Evolutionary conservation across 2,329 filamentous ascomycete genomes (phyloP).

Genomic region (Phaeosphaeriaceae sp.): DNA sequence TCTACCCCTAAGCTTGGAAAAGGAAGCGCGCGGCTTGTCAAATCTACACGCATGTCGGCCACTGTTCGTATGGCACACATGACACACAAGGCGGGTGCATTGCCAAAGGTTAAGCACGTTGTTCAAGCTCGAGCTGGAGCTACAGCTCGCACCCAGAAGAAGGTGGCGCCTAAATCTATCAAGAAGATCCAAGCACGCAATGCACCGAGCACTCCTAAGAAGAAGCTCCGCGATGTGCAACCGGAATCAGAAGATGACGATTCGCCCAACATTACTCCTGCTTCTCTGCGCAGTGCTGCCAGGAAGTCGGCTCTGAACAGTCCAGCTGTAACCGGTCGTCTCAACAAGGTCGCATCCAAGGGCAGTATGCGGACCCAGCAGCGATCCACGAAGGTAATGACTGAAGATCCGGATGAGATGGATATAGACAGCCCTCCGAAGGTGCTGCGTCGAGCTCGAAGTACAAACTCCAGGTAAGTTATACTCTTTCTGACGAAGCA

Average conservation of each 20-base stretch:
- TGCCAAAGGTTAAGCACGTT: constrained; percentile 32
- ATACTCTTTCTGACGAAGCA: not conserved
- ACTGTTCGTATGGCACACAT: constrained; percentile 31
- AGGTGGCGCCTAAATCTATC: constrained; percentile 6
- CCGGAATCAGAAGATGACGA: constrained; percentile 28
- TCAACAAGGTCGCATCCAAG: not conserved
- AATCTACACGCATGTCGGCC: constrained; percentile 22
- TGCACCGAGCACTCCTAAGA: constrained; percentile 26
- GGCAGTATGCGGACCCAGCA: not conserved
- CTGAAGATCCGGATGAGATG: not conserved
- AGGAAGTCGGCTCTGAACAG: constrained; percentile 20
- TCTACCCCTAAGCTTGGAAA: constrained; percentile 19
- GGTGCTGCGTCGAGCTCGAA: not conserved
- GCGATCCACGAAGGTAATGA: not conserved
- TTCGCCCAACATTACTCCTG: constrained; percentile 47
- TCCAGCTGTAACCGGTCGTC: constrained; percentile 8
- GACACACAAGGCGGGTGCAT: constrained; percentile 26
- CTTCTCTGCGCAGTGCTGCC: constrained; percentile 43
- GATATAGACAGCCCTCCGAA: not conserved
- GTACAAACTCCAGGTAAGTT: not conserved
- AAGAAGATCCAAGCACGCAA: constrained; percentile 23
- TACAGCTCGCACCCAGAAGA: constrained; percentile 9
- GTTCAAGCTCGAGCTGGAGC: constrained; percentile 17
- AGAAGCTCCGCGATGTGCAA: constrained; percentile 10
- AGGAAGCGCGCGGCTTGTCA: constrained; percentile 1